These are phyloP conservation scores for Nematodospora anomalae DNA, from an alignment of 1,139 yeast genomes.

Conservation along the genomic window DNA sequence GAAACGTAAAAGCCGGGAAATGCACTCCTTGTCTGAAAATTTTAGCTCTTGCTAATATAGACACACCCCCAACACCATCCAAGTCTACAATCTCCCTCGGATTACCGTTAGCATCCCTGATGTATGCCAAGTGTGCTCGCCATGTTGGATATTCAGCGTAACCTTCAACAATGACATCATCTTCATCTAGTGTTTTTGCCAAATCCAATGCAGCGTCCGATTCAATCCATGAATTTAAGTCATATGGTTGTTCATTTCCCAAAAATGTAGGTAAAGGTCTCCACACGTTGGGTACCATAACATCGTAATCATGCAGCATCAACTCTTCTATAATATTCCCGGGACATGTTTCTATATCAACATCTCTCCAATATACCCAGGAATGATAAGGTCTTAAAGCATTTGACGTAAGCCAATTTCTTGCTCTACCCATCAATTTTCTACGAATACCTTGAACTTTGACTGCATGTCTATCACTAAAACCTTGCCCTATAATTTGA, in stretches of 20 bases:
- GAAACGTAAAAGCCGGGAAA: slow-evolving; percentile 86
- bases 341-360: slow-evolving; percentile 82
- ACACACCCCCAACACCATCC: slow-evolving; percentile 92
- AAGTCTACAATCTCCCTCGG: slow-evolving; percentile 66
- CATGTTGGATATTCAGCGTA: slow-evolving; percentile 89
- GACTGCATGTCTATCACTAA: slow-evolving; percentile 84
- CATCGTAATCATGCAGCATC: slow-evolving; percentile 73
- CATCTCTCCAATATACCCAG: slow-evolving; percentile 96
- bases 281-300: slow-evolving; percentile 90
- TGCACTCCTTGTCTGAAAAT: slow-evolving; percentile 82
- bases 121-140: slow-evolving; percentile 79
- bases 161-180: slow-evolving; percentile 88
- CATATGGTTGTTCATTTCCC: slow-evolving; percentile 81
- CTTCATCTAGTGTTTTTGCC: slow-evolving; percentile 68
- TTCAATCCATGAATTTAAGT: slow-evolving; percentile 87
- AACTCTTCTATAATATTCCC: slow-evolving; percentile 75
- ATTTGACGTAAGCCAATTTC: slow-evolving; percentile 80
- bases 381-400: slow-evolving; percentile 84
- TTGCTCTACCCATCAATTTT: slow-evolving; percentile 85
- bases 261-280: slow-evolving; percentile 77
- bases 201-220: slow-evolving; percentile 67
- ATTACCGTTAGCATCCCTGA: slow-evolving; percentile 63
- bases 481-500: slow-evolving; percentile 82
- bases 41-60: slow-evolving; percentile 77
- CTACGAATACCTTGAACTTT: slow-evolving; percentile 88